Evolutionary conservation across 2,329 filamentous ascomycete genomes (phyloP), one percentile per base, ranked within the genome.

Genomic region (Paecilomyces fulvus): DNA sequence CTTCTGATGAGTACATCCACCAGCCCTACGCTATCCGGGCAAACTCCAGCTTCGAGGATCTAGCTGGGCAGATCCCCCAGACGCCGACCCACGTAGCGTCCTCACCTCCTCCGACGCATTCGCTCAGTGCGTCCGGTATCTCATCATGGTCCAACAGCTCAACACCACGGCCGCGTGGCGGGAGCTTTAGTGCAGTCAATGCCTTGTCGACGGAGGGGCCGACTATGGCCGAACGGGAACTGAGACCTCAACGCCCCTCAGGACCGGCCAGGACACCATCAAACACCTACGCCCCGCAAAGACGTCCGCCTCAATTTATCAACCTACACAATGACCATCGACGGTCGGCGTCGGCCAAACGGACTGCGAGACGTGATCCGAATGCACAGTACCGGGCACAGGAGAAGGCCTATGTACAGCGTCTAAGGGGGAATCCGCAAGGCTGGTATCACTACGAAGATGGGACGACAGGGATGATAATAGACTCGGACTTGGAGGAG

Each of bases 381-480:
- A 86, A 87, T 65, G 85, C 85, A 54, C 84, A 88, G 63, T 90
- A 89, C 69, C 79, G 88, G 58, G 89, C 89, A 51, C 90, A 97
- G 73, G 92, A 97, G 73, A 90, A 92, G 70, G 92, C 92, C 56
- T 99, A 99, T 70, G 87, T 97, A 31, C 90, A 96, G 72, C 86
- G 92, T 64, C 83, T 97, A 67, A 86, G 91, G 57, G 90, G 95
- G 69, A 89, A 94, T 63, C 83, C 85, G 49, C 81, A 82, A 59
- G 86, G 89, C 62, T 94, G 92, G 75, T 89, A 91, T 64, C 75
- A 78, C 60, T 68, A 71, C 55, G 64, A 68, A 28, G 86, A 91
- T 56, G 79, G 85, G 37, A 43, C 17, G 37, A 11, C 87, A 89
- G 84, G 85, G 48, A 85, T 82, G 60, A 87, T 88, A 64, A 83